Evolutionary conservation across 352 stramenopile genomes (phyloP), one percentile per base, ranked within the genome.

Genomic region (Globisporangium solare): DNA sequence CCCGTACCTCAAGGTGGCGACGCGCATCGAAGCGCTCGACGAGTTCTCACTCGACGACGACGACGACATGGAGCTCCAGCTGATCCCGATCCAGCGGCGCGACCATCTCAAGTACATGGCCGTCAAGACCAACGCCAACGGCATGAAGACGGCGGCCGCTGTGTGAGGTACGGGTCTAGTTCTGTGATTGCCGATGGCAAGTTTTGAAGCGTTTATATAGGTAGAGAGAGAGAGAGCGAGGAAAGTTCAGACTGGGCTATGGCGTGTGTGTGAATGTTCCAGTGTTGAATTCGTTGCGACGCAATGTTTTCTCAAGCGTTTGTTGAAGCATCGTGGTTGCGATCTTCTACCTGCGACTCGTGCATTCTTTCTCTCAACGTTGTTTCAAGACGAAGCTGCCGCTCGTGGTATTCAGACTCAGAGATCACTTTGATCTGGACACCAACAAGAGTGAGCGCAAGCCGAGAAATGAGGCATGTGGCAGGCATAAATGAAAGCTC

Each of bases 1-100:
- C 65, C 89, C 91, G 55, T 99, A 99, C 69, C 56, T 98, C 37
- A 66, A 88, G 58, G 65, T 98, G 3, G 64, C 73, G 7, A 76
- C 61, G 39, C 73, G 79, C 54, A 85, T 95, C 24, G 84, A 89
- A 3, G 73, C 88, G 17, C 64, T 96, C 31, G 85, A 92, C 24
- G 83, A 90, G 37, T 92, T 92, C 60, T 68, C 70, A 0, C 56
- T 89, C 8, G 71, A 79, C 35, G 27, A 62, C 21, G 68, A 66
- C 47, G 79, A 86, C 40, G 71, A 79, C 41, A 75, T 35, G 20
- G 47, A 39, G 21, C 42, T 56, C 15, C 50, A 56, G 37, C 20
- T 40, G 27, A 32, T 40, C 18, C 37, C 37, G 14, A 18, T 56
- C 21, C 50, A 56, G 21, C 50, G 50, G 12, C 24, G 35, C 46